Conservation (phyloP, 2,329 filamentous ascomycete species). For the Cladosporium velox region DNA sequence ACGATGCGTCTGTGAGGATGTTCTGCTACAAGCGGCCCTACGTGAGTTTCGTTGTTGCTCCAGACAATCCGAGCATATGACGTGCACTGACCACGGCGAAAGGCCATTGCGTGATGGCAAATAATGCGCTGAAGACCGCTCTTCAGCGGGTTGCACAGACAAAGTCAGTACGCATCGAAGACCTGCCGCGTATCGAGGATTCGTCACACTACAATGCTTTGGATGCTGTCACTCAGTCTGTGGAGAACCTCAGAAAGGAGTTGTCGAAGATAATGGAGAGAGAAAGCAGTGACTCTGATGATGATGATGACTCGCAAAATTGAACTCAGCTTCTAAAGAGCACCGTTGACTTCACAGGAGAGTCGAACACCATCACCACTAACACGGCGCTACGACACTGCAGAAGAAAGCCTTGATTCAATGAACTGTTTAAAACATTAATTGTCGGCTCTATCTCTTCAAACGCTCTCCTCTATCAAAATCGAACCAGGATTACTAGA, state of each 20-base stretch:
- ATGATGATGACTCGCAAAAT: too few relatives aligned
- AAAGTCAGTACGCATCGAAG: background rate
- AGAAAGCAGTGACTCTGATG: background rate
- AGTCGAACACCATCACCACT: too few relatives aligned
- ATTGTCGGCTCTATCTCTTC: background rate
- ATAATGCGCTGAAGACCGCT: background rate
- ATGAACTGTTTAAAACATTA: background rate
- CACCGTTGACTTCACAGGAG: too few relatives aligned
- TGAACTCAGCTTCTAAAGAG: too few relatives aligned
- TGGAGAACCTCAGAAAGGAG: background rate
- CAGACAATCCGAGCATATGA: background rate
- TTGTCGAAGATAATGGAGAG: background rate
- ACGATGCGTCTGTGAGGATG: background rate
- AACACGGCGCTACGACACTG: too few relatives aligned
- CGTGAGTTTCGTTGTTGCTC: background rate
- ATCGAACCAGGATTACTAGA: constrained; percentile 14
- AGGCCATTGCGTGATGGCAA: background rate
- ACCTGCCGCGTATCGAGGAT: background rate
- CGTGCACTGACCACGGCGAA: background rate
- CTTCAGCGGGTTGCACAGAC: background rate
- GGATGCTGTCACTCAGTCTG: background rate
- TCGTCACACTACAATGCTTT: background rate
- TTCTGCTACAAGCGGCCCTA: background rate
- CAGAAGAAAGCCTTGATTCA: background rate
- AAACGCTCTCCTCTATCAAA: background rate